A percentile compares a stretch with the other conserved stretches of the same genome.
Conservation (phyloP, 2,329 filamentous ascomycete species). For the Truncatella angustata region DNA sequence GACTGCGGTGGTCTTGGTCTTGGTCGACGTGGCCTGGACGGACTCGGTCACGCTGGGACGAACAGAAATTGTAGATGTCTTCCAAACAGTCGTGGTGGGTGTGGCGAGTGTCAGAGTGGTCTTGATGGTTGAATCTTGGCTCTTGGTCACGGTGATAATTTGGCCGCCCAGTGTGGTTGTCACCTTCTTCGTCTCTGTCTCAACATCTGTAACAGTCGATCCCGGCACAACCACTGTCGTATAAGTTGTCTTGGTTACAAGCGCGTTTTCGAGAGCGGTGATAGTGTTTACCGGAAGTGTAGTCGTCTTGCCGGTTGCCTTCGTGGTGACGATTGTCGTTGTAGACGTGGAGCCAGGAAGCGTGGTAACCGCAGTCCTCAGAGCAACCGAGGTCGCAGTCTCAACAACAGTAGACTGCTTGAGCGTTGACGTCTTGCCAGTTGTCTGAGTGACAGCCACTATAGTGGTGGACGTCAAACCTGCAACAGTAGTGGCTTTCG, state of each 20-base stretch:
- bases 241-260: slow-evolving; percentile 2
- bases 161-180: slow-evolving; percentile 1
- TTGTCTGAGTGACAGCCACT: neutral
- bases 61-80: slow-evolving; percentile 1
- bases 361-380: slow-evolving; percentile 13
- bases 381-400: neutral
- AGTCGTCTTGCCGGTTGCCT: slow-evolving; percentile 5
- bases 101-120: neutral
- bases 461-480: slow-evolving; percentile 3
- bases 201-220: neutral
- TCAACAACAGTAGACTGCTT: slow-evolving; percentile 7
- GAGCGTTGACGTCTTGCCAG: slow-evolving; percentile 9
- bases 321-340: neutral
- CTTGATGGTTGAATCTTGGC: neutral
- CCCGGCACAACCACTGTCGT: slow-evolving; percentile 4
- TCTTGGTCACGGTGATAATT: slow-evolving; percentile 8
- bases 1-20: slow-evolving; percentile 16
- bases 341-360: slow-evolving; percentile 18
- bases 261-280: neutral
- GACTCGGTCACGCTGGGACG: slow-evolving; percentile 4
- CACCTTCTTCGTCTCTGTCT: neutral
- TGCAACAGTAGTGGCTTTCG: neutral
- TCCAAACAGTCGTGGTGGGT: slow-evolving; percentile 4
- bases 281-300: slow-evolving; percentile 1
- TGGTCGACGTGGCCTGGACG: slow-evolving; percentile 2